A percentile compares a stretch with the other conserved stretches of the same genome.
Evolutionary conservation across 768 basidiomycete genomes (phyloP).

Genomic region (Lactarius indigo): DNA sequence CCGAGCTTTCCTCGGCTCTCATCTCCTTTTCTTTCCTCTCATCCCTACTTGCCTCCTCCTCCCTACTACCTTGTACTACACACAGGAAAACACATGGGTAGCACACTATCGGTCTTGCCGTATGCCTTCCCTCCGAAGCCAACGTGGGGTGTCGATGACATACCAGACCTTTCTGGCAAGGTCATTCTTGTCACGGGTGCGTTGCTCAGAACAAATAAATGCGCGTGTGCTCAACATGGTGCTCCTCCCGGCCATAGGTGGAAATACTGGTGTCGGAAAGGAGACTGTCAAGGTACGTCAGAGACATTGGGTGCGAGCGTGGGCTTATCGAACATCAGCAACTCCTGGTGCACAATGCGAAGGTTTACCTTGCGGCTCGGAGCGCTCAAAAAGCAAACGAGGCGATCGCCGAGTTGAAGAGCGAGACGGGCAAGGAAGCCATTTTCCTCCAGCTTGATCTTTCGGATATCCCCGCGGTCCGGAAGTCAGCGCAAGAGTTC

Average conservation of each 20-base stretch:
- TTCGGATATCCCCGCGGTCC: conserved; percentile 36
- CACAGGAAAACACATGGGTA: no score
- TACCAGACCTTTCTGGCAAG: neutral
- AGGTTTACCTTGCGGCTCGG: conserved; percentile 59
- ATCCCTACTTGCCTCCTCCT: no score
- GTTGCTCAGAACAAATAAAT: conserved; percentile 43
- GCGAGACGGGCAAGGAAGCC: conserved; percentile 40
- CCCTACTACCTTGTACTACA: no score
- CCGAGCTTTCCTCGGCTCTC: no score
- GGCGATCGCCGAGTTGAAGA: conserved; percentile 53
- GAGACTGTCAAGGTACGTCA: conserved; percentile 50
- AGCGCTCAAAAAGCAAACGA: conserved; percentile 40
- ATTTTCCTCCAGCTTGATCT: conserved; percentile 47
- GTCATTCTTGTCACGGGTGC: neutral
- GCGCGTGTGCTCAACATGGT: conserved; percentile 18
- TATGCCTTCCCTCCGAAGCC: conserved; percentile 44
- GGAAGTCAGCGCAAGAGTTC: conserved; percentile 40
- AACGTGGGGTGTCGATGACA: conserved; percentile 39
- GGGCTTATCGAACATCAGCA: conserved; percentile 33
- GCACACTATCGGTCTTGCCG: no score
- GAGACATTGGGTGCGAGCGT: no score
- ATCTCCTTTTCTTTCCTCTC: no score
- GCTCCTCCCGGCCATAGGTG: conserved; percentile 29
- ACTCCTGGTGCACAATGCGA: conserved; percentile 58
- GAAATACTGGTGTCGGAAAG: conserved; percentile 51